A percentile compares a stretch with the other conserved stretches of the same genome.
phyloP scores from a whole-genome alignment of 2,329 filamentous ascomycete genomes.

The Fusarium tanahbumbuense region DNA sequence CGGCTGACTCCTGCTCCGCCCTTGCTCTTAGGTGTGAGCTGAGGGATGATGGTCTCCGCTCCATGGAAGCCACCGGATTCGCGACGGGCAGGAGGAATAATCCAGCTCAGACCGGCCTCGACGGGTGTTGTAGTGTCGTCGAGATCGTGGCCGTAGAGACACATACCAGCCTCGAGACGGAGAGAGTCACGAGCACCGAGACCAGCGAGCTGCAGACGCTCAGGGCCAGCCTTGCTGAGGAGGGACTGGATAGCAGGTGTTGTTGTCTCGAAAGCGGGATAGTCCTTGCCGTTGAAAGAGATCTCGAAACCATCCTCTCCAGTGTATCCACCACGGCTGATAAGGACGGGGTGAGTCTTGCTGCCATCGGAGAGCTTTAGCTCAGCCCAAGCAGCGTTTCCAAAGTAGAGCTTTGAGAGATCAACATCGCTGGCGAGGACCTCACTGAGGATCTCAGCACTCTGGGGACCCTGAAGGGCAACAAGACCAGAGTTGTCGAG shows the following conservation, averaged over 20 bases:
- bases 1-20: conserved; percentile 76
- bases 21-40: conserved; percentile 79
- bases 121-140: conserved; percentile 77
- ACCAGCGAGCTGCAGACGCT: conserved; percentile 80
- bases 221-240: conserved; percentile 70
- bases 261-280: conserved; percentile 53
- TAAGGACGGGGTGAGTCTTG: conserved; percentile 62
- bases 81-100: conserved; percentile 83
- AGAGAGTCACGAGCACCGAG: conserved; percentile 92
- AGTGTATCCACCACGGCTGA: conserved; percentile 93
- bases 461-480: conserved; percentile 88
- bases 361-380: conserved; percentile 69
- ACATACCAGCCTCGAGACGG: conserved; percentile 96
- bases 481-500: conserved; percentile 81
- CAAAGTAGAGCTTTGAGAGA: conserved; percentile 82
- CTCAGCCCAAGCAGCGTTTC: conserved; percentile 74
- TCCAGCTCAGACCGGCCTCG: conserved; percentile 74
- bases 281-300: conserved; percentile 70
- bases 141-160: conserved; percentile 98
- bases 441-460: conserved; percentile 74
- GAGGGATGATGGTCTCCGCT: conserved; percentile 78
- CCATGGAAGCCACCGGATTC: conserved; percentile 83
- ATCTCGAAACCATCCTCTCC: conserved; percentile 99
- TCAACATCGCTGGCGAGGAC: conserved; percentile 67
- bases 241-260: conserved; percentile 74